A percentile compares a stretch with the other conserved stretches of the same genome.
Conservation (phyloP, 2,329 filamentous ascomycete genomes). For the Colletotrichum chlorophyti region DNA sequence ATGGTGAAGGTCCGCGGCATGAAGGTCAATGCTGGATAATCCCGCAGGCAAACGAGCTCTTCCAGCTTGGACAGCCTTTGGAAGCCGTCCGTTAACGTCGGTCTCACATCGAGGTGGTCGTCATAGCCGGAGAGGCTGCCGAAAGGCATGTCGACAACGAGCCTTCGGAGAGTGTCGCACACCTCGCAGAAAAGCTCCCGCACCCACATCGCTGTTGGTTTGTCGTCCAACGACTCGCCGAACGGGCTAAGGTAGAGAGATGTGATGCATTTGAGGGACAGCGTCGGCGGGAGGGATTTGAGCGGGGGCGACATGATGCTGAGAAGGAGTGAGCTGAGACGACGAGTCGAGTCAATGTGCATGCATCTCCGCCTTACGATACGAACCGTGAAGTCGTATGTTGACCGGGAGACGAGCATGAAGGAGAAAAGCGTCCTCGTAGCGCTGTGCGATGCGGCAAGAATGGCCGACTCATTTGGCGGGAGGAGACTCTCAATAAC, state of each 20-base stretch:
- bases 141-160: conserved; percentile 57
- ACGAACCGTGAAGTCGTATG: conserved; percentile 46
- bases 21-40: conserved; percentile 50
- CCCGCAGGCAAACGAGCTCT: conserved; percentile 54
- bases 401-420: conserved; percentile 49
- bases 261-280: conserved; percentile 43
- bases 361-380: conserved; percentile 53
- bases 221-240: conserved; percentile 43
- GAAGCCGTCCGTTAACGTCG: conserved; percentile 53
- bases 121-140: conserved; percentile 48
- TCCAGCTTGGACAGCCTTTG: conserved; percentile 49
- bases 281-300: not conserved
- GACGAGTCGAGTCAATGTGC: conserved; percentile 47
- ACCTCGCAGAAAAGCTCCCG: conserved; percentile 50
- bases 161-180: conserved; percentile 46
- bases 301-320: conserved; percentile 34
- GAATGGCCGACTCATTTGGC: conserved; percentile 36
- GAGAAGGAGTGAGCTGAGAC: conserved; percentile 41
- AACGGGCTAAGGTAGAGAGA: conserved; percentile 51
- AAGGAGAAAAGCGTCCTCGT: conserved; percentile 53
- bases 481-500: conserved; percentile 44
- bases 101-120: conserved; percentile 47
- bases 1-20: conserved; percentile 35
- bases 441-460: conserved; percentile 46
- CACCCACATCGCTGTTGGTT: conserved; percentile 46